A percentile compares a stretch with the other conserved stretches of the same genome.
These are phyloP conservation scores for Oryza nivara DNA, from an alignment of 176 grass and related monocot genomes.

Conservation along the genomic window DNA sequence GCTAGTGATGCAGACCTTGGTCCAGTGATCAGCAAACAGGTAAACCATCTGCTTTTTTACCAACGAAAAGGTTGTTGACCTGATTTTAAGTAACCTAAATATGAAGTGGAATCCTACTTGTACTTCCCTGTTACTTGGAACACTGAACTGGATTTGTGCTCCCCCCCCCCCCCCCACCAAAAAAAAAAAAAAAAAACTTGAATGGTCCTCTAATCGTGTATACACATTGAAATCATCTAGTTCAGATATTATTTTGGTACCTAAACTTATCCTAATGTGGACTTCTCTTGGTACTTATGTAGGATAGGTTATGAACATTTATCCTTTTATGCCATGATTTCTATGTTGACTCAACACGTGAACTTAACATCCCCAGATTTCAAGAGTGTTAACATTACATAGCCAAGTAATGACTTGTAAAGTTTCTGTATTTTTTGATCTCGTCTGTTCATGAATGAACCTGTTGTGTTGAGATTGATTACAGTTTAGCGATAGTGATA, in stretches of 20 bases:
- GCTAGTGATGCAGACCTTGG: conserved; percentile 80
- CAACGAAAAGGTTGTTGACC: neutral
- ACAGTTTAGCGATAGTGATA: neutral
- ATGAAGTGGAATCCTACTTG: neutral
- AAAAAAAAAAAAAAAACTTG: no score
- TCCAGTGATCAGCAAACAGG: conserved; percentile 93
- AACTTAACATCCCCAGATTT: neutral
- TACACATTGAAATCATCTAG: neutral
- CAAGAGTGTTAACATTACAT: neutral
- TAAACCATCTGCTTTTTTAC: neutral
- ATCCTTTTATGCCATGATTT: neutral
- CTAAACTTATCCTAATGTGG: neutral
- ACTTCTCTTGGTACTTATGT: neutral
- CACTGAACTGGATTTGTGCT: neutral
- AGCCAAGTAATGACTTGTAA: neutral
- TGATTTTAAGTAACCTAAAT: neutral
- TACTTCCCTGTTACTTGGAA: neutral
- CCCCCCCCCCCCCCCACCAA: no score
- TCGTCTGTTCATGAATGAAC: neutral
- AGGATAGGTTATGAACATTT: neutral
- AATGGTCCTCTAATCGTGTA: neutral
- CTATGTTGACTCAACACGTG: neutral
- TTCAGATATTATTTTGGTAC: neutral
- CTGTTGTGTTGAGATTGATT: neutral
- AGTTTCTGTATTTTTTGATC: neutral